These are phyloP conservation scores for Massarina eburnea DNA, from an alignment of 2,329 filamentous ascomycete species.

Conservation along the genomic window DNA sequence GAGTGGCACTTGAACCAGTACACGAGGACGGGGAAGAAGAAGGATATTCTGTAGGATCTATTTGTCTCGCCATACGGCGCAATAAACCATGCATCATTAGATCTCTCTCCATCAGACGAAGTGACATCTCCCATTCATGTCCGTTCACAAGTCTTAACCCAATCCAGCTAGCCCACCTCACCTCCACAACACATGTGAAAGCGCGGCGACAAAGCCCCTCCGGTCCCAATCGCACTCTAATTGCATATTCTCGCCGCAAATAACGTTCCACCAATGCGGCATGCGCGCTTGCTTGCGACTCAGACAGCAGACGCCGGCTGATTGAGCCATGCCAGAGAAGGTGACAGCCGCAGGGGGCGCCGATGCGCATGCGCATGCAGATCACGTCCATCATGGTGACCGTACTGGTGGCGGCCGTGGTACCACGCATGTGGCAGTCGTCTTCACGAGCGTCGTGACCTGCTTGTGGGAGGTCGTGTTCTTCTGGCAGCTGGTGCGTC, in stretches of 20 bases:
- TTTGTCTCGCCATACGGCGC: no score
- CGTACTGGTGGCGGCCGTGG: background rate
- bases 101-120: no score
- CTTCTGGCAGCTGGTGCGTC: constrained; percentile 46
- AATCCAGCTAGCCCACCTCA: background rate
- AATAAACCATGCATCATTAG: no score
- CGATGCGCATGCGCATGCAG: no score
- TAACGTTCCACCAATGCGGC: background rate
- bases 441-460: constrained; percentile 32
- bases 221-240: background rate
- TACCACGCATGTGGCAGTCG: constrained; percentile 1
- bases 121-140: no score
- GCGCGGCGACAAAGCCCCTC: background rate
- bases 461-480: constrained; percentile 42
- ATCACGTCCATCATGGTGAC: no score
- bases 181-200: background rate
- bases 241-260: background rate
- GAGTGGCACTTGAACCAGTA: constrained; percentile 98
- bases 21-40: constrained; percentile 89
- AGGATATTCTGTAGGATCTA: constrained; percentile 88
- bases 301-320: background rate
- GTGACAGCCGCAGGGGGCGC: background rate
- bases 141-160: background rate
- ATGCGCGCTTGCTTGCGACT: background rate
- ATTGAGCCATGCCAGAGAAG: background rate